phyloP scores from a whole-genome alignment of 75 land plant species.

The Pinus albicaulis region DNA sequence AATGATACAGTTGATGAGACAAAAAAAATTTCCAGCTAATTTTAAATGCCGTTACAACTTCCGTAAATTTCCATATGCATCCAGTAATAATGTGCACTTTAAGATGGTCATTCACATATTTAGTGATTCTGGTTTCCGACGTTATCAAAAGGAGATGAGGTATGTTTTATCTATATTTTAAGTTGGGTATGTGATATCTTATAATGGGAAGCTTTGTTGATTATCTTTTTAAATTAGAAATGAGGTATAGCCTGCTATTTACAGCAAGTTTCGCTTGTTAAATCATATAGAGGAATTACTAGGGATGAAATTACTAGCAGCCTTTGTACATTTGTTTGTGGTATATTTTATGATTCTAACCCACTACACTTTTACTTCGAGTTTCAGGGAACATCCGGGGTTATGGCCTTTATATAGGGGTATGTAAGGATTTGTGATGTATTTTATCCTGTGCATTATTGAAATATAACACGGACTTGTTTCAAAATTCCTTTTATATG shows the following conservation, averaged over 20 bases:
- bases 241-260: no score
- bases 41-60: conserved; percentile 73
- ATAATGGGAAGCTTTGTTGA: background rate
- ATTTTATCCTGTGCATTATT: no score
- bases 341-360: conserved; percentile 8
- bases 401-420: conserved; percentile 99
- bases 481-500: background rate
- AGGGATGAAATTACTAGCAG: background rate
- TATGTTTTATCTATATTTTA: conserved; percentile 9
- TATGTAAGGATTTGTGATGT: conserved; percentile 9
- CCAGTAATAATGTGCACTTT: conserved; percentile 47
- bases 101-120: conserved; percentile 92
- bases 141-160: conserved; percentile 97
- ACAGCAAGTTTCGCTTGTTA: no score
- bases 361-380: background rate
- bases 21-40: conserved; percentile 64
- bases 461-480: background rate
- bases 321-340: background rate
- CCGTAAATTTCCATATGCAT: conserved; percentile 36
- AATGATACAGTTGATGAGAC: conserved; percentile 70
- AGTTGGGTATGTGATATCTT: background rate
- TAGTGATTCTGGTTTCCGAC: conserved; percentile 83
- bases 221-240: background rate
- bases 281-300: no score
- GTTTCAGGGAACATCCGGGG: conserved; percentile 72